Base-by-base conservation (phyloP, 2,329 filamentous ascomycete genomes). In the Xylaria sp. region DNA sequence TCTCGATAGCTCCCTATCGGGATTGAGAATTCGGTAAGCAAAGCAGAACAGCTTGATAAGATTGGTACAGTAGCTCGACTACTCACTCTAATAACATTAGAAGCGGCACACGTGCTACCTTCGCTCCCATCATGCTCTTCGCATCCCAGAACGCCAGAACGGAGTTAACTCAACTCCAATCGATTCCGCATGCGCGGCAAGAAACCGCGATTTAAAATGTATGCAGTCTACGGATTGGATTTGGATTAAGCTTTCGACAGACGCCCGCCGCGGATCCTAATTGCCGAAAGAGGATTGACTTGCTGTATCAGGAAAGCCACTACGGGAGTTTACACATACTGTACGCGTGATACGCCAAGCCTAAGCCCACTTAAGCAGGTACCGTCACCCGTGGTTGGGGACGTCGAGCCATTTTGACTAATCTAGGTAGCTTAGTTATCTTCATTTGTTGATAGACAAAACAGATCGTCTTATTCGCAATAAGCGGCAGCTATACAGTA, bases 301-400 rank as follows among this genome's bases (percentile, higher is more conserved):
- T 57, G 53, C 53, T 43, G 20, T 41, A 57, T 41, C 41, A n/a
- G 53, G 53, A 41, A 57, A 57, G 20, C 9, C 32, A 32, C 52
- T 20, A 55, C 15, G 30, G 8, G 2, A 13, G 18, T 4, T 25
- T 23, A 15, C 12, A 12, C 12, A 46, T 23, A 23, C 25, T n/a
- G 20, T 10, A 46, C 52, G 52, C 15, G 52, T 30, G 52, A 36
- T 39, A 7, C 52, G 52, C 15, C 52, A 23, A 15, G 12, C 18
- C 52, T 30, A 55, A 55, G 32, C 52, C 52, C 52, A 8, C n/a
- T 55, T 20, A 55, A 55, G 52, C 52, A 55, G 52, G 52, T 55
- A 55, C 52, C 8, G 52, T 36, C 18, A 3, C 20, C 9, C 18
- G 18, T 39, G 36, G 36, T 39, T 39, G 36, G 36, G 28, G 36